Conservation (phyloP, 2,329 filamentous ascomycete species). For the Aspergillus tubingensis region DNA sequence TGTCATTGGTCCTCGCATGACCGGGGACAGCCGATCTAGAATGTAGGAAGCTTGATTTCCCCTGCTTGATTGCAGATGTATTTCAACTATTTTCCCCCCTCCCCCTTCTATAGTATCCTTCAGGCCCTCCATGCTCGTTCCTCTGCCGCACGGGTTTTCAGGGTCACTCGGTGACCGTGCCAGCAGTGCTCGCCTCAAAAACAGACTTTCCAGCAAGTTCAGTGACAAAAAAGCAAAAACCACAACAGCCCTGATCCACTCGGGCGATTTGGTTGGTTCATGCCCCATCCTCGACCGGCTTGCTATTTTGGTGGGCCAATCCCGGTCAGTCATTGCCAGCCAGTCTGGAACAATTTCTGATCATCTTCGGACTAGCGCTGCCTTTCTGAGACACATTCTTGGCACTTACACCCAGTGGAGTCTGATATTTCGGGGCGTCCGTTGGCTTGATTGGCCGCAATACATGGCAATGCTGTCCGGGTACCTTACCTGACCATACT, state of each 20-base stretch:
- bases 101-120: neutral
- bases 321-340: neutral
- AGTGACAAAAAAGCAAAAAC: constrained; percentile 11
- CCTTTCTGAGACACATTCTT: neutral
- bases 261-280: neutral
- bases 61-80: neutral
- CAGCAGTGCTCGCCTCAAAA: neutral
- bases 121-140: neutral
- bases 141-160: neutral
- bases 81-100: neutral
- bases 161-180: neutral
- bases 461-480: neutral
- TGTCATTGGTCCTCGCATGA: neutral
- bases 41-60: neutral
- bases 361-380: constrained; percentile 13
- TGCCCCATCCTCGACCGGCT: constrained; percentile 3
- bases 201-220: neutral
- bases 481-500: constrained; percentile 1
- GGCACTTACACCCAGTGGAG: neutral
- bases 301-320: constrained; percentile 21
- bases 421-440: neutral
- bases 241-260: constrained; percentile 11
- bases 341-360: constrained; percentile 18
- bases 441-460: neutral
- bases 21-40: neutral